phyloP scores from a whole-genome alignment of 2,329 filamentous ascomycete species.

The Saccharata proteae region DNA sequence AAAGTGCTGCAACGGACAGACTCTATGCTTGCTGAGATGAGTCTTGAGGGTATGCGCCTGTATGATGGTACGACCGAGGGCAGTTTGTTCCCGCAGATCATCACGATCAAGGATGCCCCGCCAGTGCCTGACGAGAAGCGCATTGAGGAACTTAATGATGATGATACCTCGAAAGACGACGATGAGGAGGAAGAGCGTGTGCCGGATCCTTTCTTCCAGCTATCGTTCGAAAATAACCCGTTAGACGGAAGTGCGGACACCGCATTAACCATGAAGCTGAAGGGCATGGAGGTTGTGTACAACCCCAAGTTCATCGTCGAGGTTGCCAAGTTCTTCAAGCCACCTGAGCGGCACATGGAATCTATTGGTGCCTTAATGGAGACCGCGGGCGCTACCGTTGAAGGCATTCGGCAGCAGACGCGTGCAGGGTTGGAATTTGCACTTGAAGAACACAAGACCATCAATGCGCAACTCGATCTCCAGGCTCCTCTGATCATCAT shows the following conservation, averaged over 20 bases:
- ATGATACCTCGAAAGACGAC: constrained; percentile 30
- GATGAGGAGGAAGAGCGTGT: constrained; percentile 34
- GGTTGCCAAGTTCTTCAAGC: constrained; percentile 88
- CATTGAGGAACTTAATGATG: constrained; percentile 36
- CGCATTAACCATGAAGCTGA: constrained; percentile 78
- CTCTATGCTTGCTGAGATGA: constrained; percentile 77
- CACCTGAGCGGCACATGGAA: constrained; percentile 95
- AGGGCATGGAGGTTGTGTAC: constrained; percentile 93
- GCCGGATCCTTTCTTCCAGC: constrained; percentile 75
- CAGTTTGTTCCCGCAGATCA: constrained; percentile 87
- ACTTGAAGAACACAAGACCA: constrained; percentile 92
- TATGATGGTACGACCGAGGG: constrained; percentile 92
- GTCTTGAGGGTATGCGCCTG: constrained; percentile 81
- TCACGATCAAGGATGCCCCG: constrained; percentile 83
- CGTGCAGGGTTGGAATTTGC: constrained; percentile 93
- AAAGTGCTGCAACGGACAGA: constrained; percentile 84
- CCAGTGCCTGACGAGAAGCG: constrained; percentile 38
- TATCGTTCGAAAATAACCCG: constrained; percentile 90
- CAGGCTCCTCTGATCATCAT: constrained; percentile 95
- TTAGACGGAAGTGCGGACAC: constrained; percentile 87
- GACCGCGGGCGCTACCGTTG: constrained; percentile 86
- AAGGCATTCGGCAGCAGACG: constrained; percentile 89
- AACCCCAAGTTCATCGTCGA: constrained; percentile 90
- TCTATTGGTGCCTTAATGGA: constrained; percentile 95
- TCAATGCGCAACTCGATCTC: constrained; percentile 90